Evolutionary conservation across 1,284 basidiomycete genomes (phyloP), one percentile per base, ranked within the genome.

Genomic region (Dichomitus squalens): DNA sequence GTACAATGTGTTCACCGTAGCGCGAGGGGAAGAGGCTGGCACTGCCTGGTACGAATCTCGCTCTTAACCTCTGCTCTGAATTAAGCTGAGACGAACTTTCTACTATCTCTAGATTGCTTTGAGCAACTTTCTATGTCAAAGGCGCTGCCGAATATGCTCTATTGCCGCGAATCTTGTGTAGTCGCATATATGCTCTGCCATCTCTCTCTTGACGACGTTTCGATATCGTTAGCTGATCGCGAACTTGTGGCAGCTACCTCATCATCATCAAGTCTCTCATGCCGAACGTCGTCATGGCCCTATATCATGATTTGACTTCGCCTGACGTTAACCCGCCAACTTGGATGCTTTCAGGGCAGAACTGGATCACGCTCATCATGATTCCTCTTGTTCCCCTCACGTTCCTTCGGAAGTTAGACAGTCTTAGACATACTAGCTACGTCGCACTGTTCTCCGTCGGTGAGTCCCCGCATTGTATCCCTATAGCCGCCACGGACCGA

Each of bases 241-340:
- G 18, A 0, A 7, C 14, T 4, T 21, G 4, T 18, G 27, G 8
- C 44, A 93, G 91, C 68, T 96, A 96, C 71, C 81, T 96, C 52
- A 96, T 98, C 68, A 96, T 98, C 65, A 89, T 96, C 75, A 97
- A 97, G 76, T 87, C 89, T 6, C 83, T 98, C 50, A 92, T 98
- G 83, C 96, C 97, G 1, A 95, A 89, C 69, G 96, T 98, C n/a
- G 86, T 95, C 33, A 78, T 81, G 57, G 90, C 93, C 11, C 78
- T 98, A 52, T 91, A 88, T 71, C 88, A 93, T 68, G 83, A 90
- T 67, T 73, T 93, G 61, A 85, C 82, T 6, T 85, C 90, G 0
- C 78, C 81, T 4, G 77, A 83, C 48, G 84, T 81, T 3, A 82
- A 81, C 59, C 88, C 88, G 1, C 90, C 90, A 6, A 78, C 74